Percentiles rank a stretch among this genome's conserved stretches.
Conservation (phyloP, 1,139 yeast species). For the Taphrina betulina region DNA sequence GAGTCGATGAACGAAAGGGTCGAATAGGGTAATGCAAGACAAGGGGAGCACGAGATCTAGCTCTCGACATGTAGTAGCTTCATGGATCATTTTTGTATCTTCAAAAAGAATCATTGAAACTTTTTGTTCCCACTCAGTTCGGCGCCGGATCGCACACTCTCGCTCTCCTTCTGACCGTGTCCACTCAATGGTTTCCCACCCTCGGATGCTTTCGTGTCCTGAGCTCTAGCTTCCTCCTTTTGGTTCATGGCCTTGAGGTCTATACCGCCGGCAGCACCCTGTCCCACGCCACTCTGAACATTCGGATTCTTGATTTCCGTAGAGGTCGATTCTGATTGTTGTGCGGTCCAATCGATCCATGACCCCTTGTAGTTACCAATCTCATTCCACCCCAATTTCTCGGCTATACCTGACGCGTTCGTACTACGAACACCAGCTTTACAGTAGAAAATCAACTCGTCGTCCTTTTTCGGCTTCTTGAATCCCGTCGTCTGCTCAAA, state of each 20-base stretch:
- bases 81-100: neutral
- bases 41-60: no score
- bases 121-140: conserved; percentile 15
- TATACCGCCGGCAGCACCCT: conserved; percentile 29
- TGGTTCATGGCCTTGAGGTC: conserved; percentile 29
- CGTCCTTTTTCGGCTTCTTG: conserved; percentile 70
- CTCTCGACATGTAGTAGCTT: no score
- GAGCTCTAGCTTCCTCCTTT: conserved; percentile 15
- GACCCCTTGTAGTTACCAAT: conserved; percentile 63
- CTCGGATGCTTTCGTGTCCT: conserved; percentile 5
- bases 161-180: conserved; percentile 8
- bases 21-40: conserved; percentile 3
- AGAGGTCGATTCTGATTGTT: neutral
- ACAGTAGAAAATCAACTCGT: conserved; percentile 81
- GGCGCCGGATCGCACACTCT: conserved; percentile 30
- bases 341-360: conserved; percentile 69
- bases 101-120: conserved; percentile 9
- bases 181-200: neutral
- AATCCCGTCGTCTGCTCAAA: conserved; percentile 79
- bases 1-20: conserved; percentile 22
- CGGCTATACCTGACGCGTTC: conserved; percentile 88
- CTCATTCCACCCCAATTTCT: conserved; percentile 79
- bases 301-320: conserved; percentile 3
- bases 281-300: conserved; percentile 14
- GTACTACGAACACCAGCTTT: conserved; percentile 89